Base-by-base conservation (phyloP, 306 rosid species). In the Medicago arabica region DNA sequence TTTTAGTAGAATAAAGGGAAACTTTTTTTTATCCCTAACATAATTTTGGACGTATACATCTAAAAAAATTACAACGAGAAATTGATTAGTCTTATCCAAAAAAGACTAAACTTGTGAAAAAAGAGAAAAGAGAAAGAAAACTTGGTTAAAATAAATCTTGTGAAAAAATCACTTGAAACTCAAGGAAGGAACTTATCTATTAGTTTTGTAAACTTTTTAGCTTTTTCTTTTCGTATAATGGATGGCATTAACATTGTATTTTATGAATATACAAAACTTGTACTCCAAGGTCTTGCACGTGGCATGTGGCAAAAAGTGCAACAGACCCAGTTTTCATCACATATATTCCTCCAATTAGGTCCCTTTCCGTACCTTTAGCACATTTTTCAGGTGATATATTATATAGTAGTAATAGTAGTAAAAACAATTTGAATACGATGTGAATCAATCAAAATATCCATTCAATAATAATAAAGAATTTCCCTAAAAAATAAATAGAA, bases 141-240 rank as follows among this genome's bases (percentile, higher is more conserved):
- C 31, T 28, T 28, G 31, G 31, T 28, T 28, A 59, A 58, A 65
- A 38, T 21, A 74, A 82, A 76, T 21, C 67, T 67, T 71, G 82
- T 59, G 34, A 23, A 41, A 71, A 79, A 84, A 74, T 85, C 64
- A 53, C 87, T 87, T 85, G 87, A 85, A 77, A 77, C 13, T 38
- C 59, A 83, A 78, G 87, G 51, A 84, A 85, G 67, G 81, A 82
- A 75, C 81, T 25, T 19, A 69, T 63, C 71, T 49, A 57, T 28
- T 28, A 41, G 49, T 53, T 51, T 38, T 72, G 51, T 64, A 36
- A 64, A 63, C 46, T 16, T 44, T 53, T 25, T 25, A 5, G 31
- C 43, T 9, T 75, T 62, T 69, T 4, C 44, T 75, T 81, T 75
- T 53, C 16, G 36, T 43, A 57, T 64, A 57, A 55, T 54, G 66